Percentiles rank a stretch among this genome's conserved stretches.
These are phyloP conservation scores for Achaetomium macrosporum DNA, from an alignment of 2,329 filamentous ascomycete genomes.

Conservation along the genomic window DNA sequence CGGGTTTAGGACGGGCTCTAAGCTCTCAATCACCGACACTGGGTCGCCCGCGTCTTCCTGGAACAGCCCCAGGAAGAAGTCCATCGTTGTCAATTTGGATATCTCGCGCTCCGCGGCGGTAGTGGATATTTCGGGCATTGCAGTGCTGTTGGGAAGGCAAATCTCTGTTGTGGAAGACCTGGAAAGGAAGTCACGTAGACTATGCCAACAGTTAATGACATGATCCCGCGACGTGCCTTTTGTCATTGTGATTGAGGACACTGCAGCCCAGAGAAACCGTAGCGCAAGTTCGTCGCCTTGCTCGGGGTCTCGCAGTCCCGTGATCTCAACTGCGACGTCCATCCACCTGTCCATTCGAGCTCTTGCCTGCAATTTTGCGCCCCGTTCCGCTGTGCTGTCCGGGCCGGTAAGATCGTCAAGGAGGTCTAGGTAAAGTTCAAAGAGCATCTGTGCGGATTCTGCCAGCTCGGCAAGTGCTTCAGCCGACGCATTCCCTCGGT, in stretches of 20 bases:
- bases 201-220: slow-evolving; percentile 53
- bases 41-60: slow-evolving; percentile 76
- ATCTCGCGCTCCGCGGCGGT: slow-evolving; percentile 85
- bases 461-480: slow-evolving; percentile 32
- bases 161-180: slow-evolving; percentile 41
- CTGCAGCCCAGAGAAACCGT: slow-evolving; percentile 54
- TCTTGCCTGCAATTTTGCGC: slow-evolving; percentile 44
- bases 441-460: slow-evolving; percentile 50
- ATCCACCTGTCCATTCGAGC: slow-evolving; percentile 48
- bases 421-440: slow-evolving; percentile 57
- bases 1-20: slow-evolving; percentile 87
- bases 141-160: slow-evolving; percentile 72
- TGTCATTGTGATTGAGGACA: slow-evolving; percentile 47
- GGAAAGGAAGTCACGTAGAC: slow-evolving; percentile 46
- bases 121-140: slow-evolving; percentile 81
- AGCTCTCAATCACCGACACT: slow-evolving; percentile 76
- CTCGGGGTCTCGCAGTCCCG: slow-evolving; percentile 32
- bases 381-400: slow-evolving; percentile 47
- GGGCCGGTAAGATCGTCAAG: slow-evolving; percentile 54
- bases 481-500: neutral
- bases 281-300: slow-evolving; percentile 37
- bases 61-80: slow-evolving; percentile 90
- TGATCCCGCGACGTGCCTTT: slow-evolving; percentile 52
- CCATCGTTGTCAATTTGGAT: slow-evolving; percentile 87
- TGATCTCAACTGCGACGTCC: slow-evolving; percentile 42